Evolutionary conservation across 345 rosid genomes (phyloP).

Genomic region (Eucalyptus polybractea): DNA sequence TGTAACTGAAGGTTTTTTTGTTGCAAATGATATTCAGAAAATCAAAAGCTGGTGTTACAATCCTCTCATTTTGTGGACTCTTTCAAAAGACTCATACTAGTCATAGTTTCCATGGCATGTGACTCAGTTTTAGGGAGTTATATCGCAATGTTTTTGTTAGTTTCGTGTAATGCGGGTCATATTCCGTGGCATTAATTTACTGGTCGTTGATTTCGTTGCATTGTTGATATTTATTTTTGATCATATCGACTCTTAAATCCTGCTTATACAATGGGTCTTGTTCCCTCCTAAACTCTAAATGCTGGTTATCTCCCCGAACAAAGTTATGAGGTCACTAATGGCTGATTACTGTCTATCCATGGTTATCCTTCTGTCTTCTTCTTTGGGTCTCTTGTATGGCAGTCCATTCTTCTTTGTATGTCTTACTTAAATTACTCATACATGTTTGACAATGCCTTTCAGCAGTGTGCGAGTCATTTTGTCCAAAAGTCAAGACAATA

Average conservation of each 20-base stretch:
- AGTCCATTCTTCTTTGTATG: not conserved
- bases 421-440: not conserved
- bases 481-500: constrained; percentile 35
- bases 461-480: constrained; percentile 12
- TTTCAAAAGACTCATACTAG: not conserved
- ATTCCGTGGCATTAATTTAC: not conserved
- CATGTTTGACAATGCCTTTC: not conserved
- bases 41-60: not conserved
- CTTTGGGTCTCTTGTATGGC: not conserved
- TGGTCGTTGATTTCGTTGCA: not conserved
- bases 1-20: not conserved
- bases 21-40: not conserved
- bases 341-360: not conserved
- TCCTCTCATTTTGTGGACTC: not conserved
- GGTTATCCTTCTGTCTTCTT: not conserved
- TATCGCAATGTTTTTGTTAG: not conserved
- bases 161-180: not conserved
- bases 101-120: not conserved
- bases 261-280: not conserved
- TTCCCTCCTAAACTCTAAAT: not conserved
- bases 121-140: not conserved
- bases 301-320: not conserved
- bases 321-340: not conserved
- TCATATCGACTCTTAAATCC: not conserved
- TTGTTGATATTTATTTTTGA: not conserved